These are phyloP conservation scores for Clausena lansium DNA, from an alignment of 345 rosid species.

Conservation along the genomic window DNA sequence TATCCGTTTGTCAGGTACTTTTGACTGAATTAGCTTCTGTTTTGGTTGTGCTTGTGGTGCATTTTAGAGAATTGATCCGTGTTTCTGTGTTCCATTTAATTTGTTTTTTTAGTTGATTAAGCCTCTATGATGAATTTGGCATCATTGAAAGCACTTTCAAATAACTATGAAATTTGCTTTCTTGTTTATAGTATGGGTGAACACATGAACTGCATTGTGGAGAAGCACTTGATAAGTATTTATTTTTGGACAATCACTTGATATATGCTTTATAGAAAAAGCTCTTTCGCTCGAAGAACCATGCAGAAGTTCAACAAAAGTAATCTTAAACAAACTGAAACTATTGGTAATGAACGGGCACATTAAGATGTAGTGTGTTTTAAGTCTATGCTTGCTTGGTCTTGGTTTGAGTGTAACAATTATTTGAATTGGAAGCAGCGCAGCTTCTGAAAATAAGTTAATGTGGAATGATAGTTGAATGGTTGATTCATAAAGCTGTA, in stretches of 20 bases:
- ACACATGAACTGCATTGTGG: not conserved
- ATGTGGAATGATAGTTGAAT: conserved; percentile 6
- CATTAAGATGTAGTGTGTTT: not conserved
- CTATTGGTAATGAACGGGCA: not conserved
- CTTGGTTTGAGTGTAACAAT: not conserved
- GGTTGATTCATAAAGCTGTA: conserved; percentile 8
- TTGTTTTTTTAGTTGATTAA: not conserved
- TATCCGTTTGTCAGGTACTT: conserved; percentile 73
- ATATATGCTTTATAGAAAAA: not conserved
- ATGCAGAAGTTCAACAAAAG: not conserved
- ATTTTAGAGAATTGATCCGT: not conserved
- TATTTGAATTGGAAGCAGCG: conserved; percentile 12
- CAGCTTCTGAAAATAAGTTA: not conserved
- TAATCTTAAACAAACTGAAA: not conserved
- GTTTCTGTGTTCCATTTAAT: not conserved
- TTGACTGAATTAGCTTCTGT: not conserved
- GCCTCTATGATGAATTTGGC: not conserved
- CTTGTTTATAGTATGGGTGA: not conserved
- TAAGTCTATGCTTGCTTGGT: not conserved
- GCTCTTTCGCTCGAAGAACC: not conserved
- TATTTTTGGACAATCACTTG: not conserved
- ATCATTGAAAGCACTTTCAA: not conserved
- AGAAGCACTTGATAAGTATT: not conserved
- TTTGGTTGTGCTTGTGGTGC: not conserved
- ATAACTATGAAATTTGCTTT: not conserved